Conservation (phyloP, 495 filamentous ascomycete species). For the Aspergillus wentii region DNA sequence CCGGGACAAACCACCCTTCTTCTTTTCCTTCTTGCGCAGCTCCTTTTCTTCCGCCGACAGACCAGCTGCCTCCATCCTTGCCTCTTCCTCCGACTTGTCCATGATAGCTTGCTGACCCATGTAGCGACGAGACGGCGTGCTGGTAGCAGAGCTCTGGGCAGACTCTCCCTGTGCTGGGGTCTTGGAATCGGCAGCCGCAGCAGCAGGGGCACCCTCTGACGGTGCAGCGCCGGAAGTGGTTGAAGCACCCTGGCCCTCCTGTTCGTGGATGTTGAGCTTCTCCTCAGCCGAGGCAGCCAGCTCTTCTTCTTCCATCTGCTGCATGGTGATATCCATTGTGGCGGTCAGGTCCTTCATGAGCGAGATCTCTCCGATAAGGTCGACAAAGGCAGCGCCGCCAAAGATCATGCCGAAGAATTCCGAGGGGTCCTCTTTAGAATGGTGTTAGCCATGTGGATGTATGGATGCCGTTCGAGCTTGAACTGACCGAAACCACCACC, state of each 20-base stretch:
- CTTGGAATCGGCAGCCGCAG: conserved; percentile 16
- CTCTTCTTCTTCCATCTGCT: conserved; percentile 62
- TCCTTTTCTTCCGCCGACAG: conserved; percentile 74
- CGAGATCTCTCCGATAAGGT: conserved; percentile 87
- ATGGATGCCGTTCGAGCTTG: background rate
- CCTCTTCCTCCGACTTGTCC: conserved; percentile 84
- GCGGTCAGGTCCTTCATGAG: conserved; percentile 88
- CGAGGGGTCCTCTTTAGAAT: conserved; percentile 75
- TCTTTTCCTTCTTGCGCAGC: conserved; percentile 78
- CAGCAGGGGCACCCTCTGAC: conserved; percentile 12
- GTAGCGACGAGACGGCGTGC: conserved; percentile 58
- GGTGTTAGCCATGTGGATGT: conserved; percentile 16
- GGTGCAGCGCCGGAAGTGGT: conserved; percentile 22
- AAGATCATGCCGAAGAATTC: conserved; percentile 99
- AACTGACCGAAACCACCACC: conserved; percentile 76
- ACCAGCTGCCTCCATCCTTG: conserved; percentile 61
- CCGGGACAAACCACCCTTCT: conserved; percentile 76
- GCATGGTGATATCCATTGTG: conserved; percentile 86
- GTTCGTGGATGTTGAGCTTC: conserved; percentile 43
- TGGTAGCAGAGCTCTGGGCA: conserved; percentile 50
- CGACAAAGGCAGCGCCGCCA: conserved; percentile 90
- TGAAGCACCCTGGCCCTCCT: conserved; percentile 31
- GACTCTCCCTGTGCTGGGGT: conserved; percentile 17
- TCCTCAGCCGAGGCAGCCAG: conserved; percentile 48
- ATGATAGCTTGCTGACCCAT: conserved; percentile 79